Evolutionary conservation across 2,329 filamentous ascomycete species (phyloP), one percentile per base, ranked within the genome.

Genomic region (Aureobasidium sp.): DNA sequence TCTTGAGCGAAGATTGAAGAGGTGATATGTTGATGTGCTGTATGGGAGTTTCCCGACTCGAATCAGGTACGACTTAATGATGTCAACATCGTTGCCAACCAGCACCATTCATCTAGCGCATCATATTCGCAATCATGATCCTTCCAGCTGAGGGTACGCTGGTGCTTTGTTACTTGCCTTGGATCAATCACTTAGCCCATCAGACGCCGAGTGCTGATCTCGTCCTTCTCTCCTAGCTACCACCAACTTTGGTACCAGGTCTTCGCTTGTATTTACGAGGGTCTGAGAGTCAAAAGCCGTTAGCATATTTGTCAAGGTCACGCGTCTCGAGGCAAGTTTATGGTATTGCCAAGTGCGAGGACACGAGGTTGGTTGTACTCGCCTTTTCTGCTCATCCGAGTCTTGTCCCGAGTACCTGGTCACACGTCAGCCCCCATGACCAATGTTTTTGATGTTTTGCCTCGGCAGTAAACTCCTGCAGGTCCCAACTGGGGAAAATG

Each of bases 351-450:
- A 25, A 49, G 27, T n/a, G 25, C n/a, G n/a, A 48, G 51, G 41
- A 29, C 9, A 17, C 27, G 36, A 59, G 42, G 25, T 51, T 39
- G 29, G 22, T 51, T 49, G 25, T 63, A 64, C 71, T 47, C 71
- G 78, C 78, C 78, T 75, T 90, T 91, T 64, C 86, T 80, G 68
- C 85, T 89, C 89, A 92, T 92, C 69, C 81, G 76, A 36, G 75
- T 76, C 73, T 80, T 83, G 70, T 91, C 88, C 64, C 89, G 79
- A n/a, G 89, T 92, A 1, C 89, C 89, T 72, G 49, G 49, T 45
- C 47, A 53, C 20, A 36, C 41, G 60, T 62, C 49, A 62, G 60
- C 49, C 57, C 51, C 11, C 37, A 20, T 55, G 51, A 55, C 42
- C 51, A 42, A 55, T 42, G 22, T 29, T 29, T 55, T 55, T 42